phyloP scores from a whole-genome alignment of 2,329 filamentous ascomycete genomes.

The Diaporthe caulivora region DNA sequence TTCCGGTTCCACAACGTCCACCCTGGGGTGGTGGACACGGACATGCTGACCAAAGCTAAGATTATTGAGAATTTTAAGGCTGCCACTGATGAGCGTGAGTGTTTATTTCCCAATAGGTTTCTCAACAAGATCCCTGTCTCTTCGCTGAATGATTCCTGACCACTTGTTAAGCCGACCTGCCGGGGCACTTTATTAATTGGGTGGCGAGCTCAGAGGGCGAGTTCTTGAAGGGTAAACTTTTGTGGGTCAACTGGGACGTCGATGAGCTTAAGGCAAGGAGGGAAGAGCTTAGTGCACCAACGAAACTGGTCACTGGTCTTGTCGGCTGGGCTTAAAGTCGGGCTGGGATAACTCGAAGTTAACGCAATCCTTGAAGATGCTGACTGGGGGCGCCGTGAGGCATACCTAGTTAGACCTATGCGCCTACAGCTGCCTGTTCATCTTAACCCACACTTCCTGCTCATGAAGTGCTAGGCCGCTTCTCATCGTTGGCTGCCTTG shows the following conservation, averaged over 20 bases:
- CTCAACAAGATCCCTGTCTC: no score
- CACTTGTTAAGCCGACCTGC: slow-evolving; percentile 39
- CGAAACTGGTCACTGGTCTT: slow-evolving; percentile 20
- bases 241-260: slow-evolving; percentile 57
- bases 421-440: no score
- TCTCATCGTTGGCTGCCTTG: no score
- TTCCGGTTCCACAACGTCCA: slow-evolving; percentile 29
- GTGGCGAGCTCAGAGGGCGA: slow-evolving; percentile 48
- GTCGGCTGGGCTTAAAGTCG: neutral
- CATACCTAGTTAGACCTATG: no score
- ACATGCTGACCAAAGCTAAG: slow-evolving; percentile 26
- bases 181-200: slow-evolving; percentile 46
- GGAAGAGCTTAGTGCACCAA: slow-evolving; percentile 11
- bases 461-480: no score
- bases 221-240: slow-evolving; percentile 53
- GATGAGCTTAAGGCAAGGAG: slow-evolving; percentile 51
- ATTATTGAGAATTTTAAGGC: neutral
- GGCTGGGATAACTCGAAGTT: no score
- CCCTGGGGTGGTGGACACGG: slow-evolving; percentile 30
- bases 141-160: neutral
- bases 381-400: no score
- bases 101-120: neutral
- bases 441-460: no score
- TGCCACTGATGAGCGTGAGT: slow-evolving; percentile 33
- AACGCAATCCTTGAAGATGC: no score